Evolutionary conservation across 2,329 filamentous ascomycete genomes (phyloP).

Genomic region (Exophiala calicioides): DNA sequence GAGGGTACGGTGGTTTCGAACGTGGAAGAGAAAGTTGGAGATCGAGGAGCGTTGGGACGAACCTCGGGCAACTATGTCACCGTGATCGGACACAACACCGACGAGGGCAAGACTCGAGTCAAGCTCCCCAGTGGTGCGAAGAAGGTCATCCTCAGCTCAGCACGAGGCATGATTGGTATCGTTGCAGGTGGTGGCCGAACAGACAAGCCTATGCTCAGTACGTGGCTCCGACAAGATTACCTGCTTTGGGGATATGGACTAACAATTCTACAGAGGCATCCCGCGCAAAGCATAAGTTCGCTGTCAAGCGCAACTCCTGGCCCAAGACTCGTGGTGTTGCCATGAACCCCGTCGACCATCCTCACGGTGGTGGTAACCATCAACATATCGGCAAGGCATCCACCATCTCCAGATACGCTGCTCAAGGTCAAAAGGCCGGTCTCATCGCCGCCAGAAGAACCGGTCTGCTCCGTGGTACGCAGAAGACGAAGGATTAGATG

Average conservation of each 20-base stretch:
- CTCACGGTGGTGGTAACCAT: constrained; percentile 99
- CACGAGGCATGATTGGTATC: constrained; percentile 99
- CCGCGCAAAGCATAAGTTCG: constrained; percentile 99
- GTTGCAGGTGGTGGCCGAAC: constrained; percentile 99
- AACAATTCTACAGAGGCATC: constrained; percentile 78
- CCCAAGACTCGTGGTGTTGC: constrained; percentile 99
- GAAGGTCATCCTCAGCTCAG: constrained; percentile 92
- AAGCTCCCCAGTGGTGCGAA: constrained; percentile 99
- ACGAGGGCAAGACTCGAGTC: constrained; percentile 99
- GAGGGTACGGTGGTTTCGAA: constrained; percentile 99
- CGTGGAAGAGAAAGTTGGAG: constrained; percentile 98
- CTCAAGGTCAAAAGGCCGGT: constrained; percentile 99
- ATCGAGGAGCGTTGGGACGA: constrained; percentile 92
- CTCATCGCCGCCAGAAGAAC: constrained; percentile 99
- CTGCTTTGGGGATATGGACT: constrained; percentile 16
- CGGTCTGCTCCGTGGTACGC: constrained; percentile 99
- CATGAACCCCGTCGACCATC: constrained; percentile 99
- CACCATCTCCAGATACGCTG: constrained; percentile 97
- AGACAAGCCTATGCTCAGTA: constrained; percentile 98
- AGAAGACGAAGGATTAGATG: constrained; percentile 97
- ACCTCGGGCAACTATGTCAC: constrained; percentile 99
- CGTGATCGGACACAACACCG: constrained; percentile 94
- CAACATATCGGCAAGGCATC: constrained; percentile 99
- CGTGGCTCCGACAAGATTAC: constrained; percentile 24
- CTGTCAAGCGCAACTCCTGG: constrained; percentile 99